Base-by-base conservation (phyloP, 805 yeast genomes). In the Candida succiphila region DNA sequence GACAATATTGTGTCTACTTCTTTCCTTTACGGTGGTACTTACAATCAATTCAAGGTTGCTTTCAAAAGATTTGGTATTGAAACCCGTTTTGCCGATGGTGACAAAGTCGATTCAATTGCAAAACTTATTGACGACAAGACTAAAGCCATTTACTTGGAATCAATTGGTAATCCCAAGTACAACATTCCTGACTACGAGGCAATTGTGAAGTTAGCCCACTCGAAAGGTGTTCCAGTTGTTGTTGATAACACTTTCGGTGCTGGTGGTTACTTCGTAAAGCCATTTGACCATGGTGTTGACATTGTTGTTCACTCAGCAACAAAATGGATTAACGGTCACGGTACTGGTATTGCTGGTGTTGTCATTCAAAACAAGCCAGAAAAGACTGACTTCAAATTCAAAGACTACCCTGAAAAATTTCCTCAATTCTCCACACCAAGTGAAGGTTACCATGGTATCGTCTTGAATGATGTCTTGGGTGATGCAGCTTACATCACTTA, bases 221-320 rank as follows among this genome's bases (percentile, higher is more conserved):
- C 78, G 38, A 70, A 82, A 44, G 96, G 96, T 39, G 67, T 87
- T 31, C 94, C 95, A 32, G 76, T 89, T 30, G 89, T 88, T 32
- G 95, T 83, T 30, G 97, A 88, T 62, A 88, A 88, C 74, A 88
- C 97, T 15, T 88, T 88, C 49, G 97, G 95, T 54, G 96, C 96
- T 29, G 96, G 95, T 60, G 96, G 96, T 32, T 87, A 62, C 65
- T 72, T 83, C 48, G 73, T 84, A 39, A 76, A 72, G 44, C 97
- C 97, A 41, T 61, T 88, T 45, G 82, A 82, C 41, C 81, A 73
- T 50, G 96, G 96, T 44, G 96, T 86, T 30, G 96, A 88, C 56
- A 80, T 88, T 44, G 81, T 89, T 23, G 82, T 82, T 16, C 95
- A 88, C 59, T 87, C 96, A 40, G 95, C 96, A 35, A 88, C 97